Conservation (phyloP, 768 basidiomycete genomes). For the Suillus tomentosus region DNA sequence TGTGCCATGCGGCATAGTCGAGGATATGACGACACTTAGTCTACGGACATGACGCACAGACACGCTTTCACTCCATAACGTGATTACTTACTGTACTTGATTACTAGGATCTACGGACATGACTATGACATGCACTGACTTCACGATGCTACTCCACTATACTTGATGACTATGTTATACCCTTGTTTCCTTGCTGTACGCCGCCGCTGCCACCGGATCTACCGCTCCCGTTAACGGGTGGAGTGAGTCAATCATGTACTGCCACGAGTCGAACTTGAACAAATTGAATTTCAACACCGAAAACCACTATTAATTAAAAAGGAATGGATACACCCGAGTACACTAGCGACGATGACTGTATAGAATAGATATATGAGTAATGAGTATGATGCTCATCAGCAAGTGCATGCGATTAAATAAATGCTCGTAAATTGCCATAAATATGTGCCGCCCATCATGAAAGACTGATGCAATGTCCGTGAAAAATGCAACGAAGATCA, state of each 20-base stretch:
- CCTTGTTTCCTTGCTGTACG: conserved; percentile 1
- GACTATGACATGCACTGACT: conserved; percentile 19
- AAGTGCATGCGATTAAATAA: conserved; percentile 23
- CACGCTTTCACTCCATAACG: conserved; percentile 16
- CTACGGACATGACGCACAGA: conserved; percentile 25
- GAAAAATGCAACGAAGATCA: conserved; percentile 11
- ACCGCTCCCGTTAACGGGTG: background rate
- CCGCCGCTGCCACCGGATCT: background rate
- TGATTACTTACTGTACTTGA: conserved; percentile 2
- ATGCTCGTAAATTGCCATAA: conserved; percentile 7
- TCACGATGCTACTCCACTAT: background rate
- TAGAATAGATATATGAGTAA: conserved; percentile 5
- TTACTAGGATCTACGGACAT: conserved; percentile 26
- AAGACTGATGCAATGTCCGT: conserved; percentile 21
- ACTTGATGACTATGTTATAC: background rate
- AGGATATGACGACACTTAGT: conserved; percentile 31
- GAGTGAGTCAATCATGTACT: background rate
- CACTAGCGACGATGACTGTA: conserved; percentile 4
- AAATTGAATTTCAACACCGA: background rate
- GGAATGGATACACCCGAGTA: background rate
- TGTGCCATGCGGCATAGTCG: conserved; percentile 35
- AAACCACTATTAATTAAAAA: conserved; percentile 3
- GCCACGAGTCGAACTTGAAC: background rate
- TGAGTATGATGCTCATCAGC: background rate
- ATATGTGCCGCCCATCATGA: background rate